These are phyloP conservation scores for Gossypium mustelinum DNA, from an alignment of 345 rosid genomes.

Conservation along the genomic window DNA sequence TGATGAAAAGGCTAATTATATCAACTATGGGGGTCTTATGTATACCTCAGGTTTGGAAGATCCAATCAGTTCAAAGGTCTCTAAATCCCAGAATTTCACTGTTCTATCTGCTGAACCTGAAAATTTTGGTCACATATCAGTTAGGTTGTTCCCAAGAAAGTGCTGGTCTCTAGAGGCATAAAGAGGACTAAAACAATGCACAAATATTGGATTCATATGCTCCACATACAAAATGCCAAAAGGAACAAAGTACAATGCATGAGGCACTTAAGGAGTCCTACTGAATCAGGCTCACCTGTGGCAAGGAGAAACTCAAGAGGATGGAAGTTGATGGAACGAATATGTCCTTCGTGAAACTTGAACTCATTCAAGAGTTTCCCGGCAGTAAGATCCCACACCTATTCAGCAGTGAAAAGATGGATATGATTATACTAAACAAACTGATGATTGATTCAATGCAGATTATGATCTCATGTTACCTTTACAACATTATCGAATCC, in stretches of 20 bases:
- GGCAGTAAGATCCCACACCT: conserved; percentile 97
- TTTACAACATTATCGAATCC: conserved; percentile 87
- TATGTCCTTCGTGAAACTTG: conserved; percentile 82
- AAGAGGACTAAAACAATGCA: not conserved
- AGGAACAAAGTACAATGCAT: not conserved
- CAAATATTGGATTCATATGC: not conserved
- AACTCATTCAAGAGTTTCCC: conserved; percentile 97
- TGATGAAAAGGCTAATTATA: not conserved
- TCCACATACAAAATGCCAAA: not conserved
- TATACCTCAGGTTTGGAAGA: conserved; percentile 89
- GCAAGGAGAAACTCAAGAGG: conserved; percentile 96
- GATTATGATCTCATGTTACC: conserved; percentile 37
- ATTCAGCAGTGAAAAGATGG: conserved; percentile 11
- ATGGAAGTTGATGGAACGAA: conserved; percentile 83
- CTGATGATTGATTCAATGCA: not conserved
- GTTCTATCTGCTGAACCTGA: conserved; percentile 98
- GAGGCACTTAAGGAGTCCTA: not conserved
- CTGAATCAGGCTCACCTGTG: conserved; percentile 52
- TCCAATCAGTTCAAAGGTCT: conserved; percentile 95
- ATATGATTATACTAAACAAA: not conserved
- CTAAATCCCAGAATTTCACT: conserved; percentile 98
- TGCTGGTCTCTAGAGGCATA: not conserved
- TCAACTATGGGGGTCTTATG: not conserved
- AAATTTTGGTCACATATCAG: conserved; percentile 12
- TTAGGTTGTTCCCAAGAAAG: conserved; percentile 2